Base-by-base conservation (phyloP, 257 asterid species). In the Ehretia macrophylla region DNA sequence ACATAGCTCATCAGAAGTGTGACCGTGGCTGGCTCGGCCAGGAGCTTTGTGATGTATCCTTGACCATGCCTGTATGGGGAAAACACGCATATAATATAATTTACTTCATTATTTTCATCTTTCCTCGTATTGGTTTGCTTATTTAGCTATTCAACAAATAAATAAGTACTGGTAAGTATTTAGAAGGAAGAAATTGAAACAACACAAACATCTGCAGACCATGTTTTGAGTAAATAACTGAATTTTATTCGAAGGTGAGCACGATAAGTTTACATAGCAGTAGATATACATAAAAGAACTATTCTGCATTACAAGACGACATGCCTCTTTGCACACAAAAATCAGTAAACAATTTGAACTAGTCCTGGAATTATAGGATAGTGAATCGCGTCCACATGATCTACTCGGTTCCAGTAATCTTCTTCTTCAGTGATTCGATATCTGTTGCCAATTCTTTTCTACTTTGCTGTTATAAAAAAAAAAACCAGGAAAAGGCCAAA, bases 361-460 rank as follows among this genome's bases (percentile, higher is more conserved):
- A 71, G 46, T 21, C 57, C 44, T 19, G 47, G 46, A 56, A n/a
- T n/a, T n/a, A n/a, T n/a, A n/a, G n/a, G n/a, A n/a, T n/a, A n/a
- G n/a, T n/a, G n/a, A n/a, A n/a, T n/a, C n/a, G n/a, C n/a, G n/a
- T n/a, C 62, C 45, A 52, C 55, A n/a, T n/a, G n/a, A n/a, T 55
- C 70, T 54, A 78, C 55, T 80, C 82, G 10, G 76, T 62, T 67
- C 83, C 86, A 11, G 83, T 68, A 58, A 77, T 71, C 82, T 77
- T 83, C 80, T 78, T 83, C 80, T 85, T 79, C 19, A 85, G 3
- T 12, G 69, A 64, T 67, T 81, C 91, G 38, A 81, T 71, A 54
- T 85, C 87, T 39, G 77, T 44, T 19, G 76, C 76, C 65, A 82
- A 67, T 53, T 78, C 87, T 68, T 85, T 82, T 62, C 87, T 74